A percentile compares a stretch with the other conserved stretches of the same genome.
These are phyloP conservation scores for Colletotrichum sojae DNA, from an alignment of 2,329 filamentous ascomycete genomes.

Conservation along the genomic window DNA sequence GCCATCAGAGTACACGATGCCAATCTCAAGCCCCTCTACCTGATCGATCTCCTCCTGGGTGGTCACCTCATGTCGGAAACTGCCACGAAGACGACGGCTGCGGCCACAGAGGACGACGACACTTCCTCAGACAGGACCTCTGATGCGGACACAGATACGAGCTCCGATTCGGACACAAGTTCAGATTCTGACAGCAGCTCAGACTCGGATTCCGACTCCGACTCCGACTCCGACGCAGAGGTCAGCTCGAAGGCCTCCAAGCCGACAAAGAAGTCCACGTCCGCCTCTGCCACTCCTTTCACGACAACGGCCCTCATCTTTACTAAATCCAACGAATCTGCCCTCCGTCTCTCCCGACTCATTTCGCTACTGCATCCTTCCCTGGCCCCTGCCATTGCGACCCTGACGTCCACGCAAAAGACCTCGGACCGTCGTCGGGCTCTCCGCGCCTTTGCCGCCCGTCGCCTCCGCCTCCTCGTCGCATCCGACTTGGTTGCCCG, in stretches of 20 bases:
- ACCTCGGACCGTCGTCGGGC: conserved; percentile 78
- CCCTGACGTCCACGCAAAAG: conserved; percentile 84
- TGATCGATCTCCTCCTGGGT: conserved; percentile 81
- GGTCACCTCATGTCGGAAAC: conserved; percentile 58
- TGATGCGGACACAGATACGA: conserved; percentile 26
- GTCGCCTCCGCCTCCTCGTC: conserved; percentile 80
- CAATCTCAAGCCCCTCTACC: conserved; percentile 83
- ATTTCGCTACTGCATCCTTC: conserved; percentile 76
- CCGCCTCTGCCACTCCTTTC: conserved; percentile 42
- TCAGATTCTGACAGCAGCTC: conserved; percentile 52
- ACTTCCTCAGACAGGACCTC: conserved; percentile 51
- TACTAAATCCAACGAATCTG: conserved; percentile 90
- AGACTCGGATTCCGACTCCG: conserved; percentile 52
- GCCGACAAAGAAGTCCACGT: conserved; percentile 7
- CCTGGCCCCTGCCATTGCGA: conserved; percentile 72
- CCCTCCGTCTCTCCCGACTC: conserved; percentile 87
- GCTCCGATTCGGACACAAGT: conserved; percentile 39
- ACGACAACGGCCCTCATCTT: conserved; percentile 80
- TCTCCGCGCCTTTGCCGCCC: conserved; percentile 74
- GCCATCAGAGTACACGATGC: conserved; percentile 78
- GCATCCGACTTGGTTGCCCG: conserved; percentile 95
- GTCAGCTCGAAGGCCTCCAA: conserved; percentile 37
- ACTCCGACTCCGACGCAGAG: conserved; percentile 46
- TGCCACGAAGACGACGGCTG: conserved; percentile 36
- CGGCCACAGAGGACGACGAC: conserved; percentile 46